Evolutionary conservation across 805 yeast genomes (phyloP).

Genomic region (Spathaspora gorwiae): DNA sequence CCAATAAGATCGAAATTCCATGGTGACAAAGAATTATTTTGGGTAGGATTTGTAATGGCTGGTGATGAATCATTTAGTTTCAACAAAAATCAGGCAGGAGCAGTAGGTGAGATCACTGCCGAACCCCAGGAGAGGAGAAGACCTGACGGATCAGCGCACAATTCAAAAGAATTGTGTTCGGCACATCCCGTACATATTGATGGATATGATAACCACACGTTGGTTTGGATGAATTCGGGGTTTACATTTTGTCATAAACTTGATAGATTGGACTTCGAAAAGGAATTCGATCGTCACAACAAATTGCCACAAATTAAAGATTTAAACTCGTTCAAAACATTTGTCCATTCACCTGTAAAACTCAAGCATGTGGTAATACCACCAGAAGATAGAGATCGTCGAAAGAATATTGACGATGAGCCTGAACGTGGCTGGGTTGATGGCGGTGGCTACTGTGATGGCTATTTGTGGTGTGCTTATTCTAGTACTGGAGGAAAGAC

Average conservation of each 20-base stretch:
- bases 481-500: slow-evolving; percentile 50
- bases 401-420: slow-evolving; percentile 30
- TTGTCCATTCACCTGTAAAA: slow-evolving; percentile 27
- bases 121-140: slow-evolving; percentile 13
- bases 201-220: slow-evolving; percentile 43
- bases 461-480: slow-evolving; percentile 59
- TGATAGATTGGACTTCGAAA: slow-evolving; percentile 24
- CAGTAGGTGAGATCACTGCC: slow-evolving; percentile 26
- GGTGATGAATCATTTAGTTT: slow-evolving; percentile 23
- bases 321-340: slow-evolving; percentile 17
- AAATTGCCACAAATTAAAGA: slow-evolving; percentile 17
- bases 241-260: slow-evolving; percentile 32
- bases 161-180: slow-evolving; percentile 31
- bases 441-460: slow-evolving; percentile 46
- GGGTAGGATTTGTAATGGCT: slow-evolving; percentile 21
- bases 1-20: slow-evolving; percentile 16
- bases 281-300: slow-evolving; percentile 16
- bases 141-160: slow-evolving; percentile 1
- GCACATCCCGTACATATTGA: slow-evolving; percentile 40
- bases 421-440: slow-evolving; percentile 44
- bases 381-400: slow-evolving; percentile 35
- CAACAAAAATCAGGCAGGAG: slow-evolving; percentile 19
- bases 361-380: slow-evolving; percentile 48
- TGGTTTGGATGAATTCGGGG: slow-evolving; percentile 42
- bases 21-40: slow-evolving; percentile 27